Base-by-base conservation (phyloP, 345 rosid genomes). In the Linum tenue region DNA sequence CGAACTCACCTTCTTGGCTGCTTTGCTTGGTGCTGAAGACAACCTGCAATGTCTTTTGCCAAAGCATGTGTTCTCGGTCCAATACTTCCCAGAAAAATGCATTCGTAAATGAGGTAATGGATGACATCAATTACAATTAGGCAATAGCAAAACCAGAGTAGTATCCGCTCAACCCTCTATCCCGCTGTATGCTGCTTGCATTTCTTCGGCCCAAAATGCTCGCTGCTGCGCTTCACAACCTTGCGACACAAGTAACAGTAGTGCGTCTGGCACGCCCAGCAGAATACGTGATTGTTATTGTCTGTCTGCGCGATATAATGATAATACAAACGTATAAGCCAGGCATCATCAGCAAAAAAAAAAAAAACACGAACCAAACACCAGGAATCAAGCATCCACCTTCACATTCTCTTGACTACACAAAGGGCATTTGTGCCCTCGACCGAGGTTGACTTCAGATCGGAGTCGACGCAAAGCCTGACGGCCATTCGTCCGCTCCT, bases 231-330 rank as follows among this genome's bases (percentile, higher is more conserved):
- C 74, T 73, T 81, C 78, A 87, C 95, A 36, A 81, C 72, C 76
- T 87, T 82, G 73, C 70, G 82, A 74, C 95, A 89, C 64, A 89
- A 64, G 76, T 85, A 86, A 76, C 98, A 89, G 42, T 75, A 86
- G 75, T 82, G 90, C 55, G 55, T 74, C 78, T 84, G 96, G 80
- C 98, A 92, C 64, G 92, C 82, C 91, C 92, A 87, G 66, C 98
- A 89, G 67, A 79, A 77, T 39, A 92, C 70, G 76, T 89, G 92
- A 77, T 89, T 92, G 69, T 92, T 92, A 72, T 89, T 89, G 56
- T 82, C 90, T 40, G 72, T 71, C 98, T 92, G 84, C 37, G n/a
- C 11, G 3, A 16, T 9, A 6, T 35, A 22, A 22, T 22, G 31
- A 22, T 22, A n/a, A 31, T 31, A 56, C 59, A 12, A 1, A 4